Evolutionary conservation across 1,284 basidiomycete genomes (phyloP), one percentile per base, ranked within the genome.

Genomic region (Tilletia walkeri): DNA sequence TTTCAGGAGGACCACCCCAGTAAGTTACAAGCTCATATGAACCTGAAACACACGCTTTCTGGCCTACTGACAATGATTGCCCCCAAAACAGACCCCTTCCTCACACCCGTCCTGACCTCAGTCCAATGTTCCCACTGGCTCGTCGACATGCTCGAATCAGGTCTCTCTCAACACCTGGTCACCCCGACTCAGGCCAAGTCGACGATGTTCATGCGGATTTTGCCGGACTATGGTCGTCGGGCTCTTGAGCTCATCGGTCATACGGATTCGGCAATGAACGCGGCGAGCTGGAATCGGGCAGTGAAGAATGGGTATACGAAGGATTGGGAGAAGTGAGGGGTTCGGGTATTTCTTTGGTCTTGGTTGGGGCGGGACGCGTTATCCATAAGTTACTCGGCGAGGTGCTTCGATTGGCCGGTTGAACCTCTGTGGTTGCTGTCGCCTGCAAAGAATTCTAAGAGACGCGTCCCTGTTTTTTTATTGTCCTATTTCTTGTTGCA

Each of bases 301-400:
- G 38, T 79, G 45, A 69, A 72, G 54, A 77, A 78, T 67, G 79
- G 80, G 34, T 82, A 82, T 70, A 79, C 80, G 16, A 69, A 53
- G 50, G n/a, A 53, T 18, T 53, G 50, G 50, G 50, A 53, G 18
- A 53, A 53, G 50, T 24, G n/a, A 30, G 24, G 24, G 24, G 24
- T 30, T 30, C 24, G 24, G 24, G 24, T n/a, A 30, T 30, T 30
- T 30, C 24, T 30, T 30, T 30, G 24, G 24, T 30, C 24, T 30
- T 30, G 24, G 24, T 30, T 30, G 24, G 24, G 24, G 24, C 24
- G 24, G 24, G 24, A 30, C 24, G 24, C 24, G 24, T 30, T 30
- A 2, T 30, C 24, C 24, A 30, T 30, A 30, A 30, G 24, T 30
- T 30, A 30, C 24, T 1, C 24, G 24, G 24, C 2, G 24, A 1